Evolutionary conservation across 345 rosid species (phyloP), one percentile per base, ranked within the genome.

Genomic region (Lumnitzera littorea): DNA sequence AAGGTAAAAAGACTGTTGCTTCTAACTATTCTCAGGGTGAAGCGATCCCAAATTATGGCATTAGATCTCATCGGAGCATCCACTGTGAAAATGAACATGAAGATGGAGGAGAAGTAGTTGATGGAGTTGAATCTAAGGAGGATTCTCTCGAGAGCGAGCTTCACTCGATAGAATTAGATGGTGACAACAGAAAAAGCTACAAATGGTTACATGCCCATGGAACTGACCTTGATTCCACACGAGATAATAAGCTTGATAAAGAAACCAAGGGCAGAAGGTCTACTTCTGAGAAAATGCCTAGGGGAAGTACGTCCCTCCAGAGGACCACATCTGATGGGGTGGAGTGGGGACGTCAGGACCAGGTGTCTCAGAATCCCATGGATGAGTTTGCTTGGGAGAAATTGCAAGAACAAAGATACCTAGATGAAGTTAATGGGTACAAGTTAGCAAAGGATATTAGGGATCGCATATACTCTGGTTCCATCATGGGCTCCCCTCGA

Each of bases 311-410:
- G 57, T 78, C 91, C 58, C 70, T 88, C 62, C 99, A 82, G 43
- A 76, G 96, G 70, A 90, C 91, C 68, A 70, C 80, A 66, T 94
- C 97, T 0, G 97, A 94, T 69, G 91, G 88, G 79, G 87, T 84
- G 53, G 95, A 84, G 36, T 82, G 86, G 86, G 76, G 74, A 27
- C 70, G 70, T 54, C 85, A 82, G 50, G 82, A 76, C 46, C 88
- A 80, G 65, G 74, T 76, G 76, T 76, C 70, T 25, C 78, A 74
- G 24, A 70, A 77, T 63, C 48, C 72, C 2, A 84, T 67, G 55
- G 77, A 82, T 43, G 83, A 78, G 47, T 67, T 80, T 53, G 86
- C 82, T 29, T 72, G 91, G 95, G 85, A 68, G 67, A 83, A 82
- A 59, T 60, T 62, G 25, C 75, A 58, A 51, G 76, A 67, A 50